Conservation (phyloP, 2,329 filamentous ascomycete species). For the Epichloe uncinata region DNA sequence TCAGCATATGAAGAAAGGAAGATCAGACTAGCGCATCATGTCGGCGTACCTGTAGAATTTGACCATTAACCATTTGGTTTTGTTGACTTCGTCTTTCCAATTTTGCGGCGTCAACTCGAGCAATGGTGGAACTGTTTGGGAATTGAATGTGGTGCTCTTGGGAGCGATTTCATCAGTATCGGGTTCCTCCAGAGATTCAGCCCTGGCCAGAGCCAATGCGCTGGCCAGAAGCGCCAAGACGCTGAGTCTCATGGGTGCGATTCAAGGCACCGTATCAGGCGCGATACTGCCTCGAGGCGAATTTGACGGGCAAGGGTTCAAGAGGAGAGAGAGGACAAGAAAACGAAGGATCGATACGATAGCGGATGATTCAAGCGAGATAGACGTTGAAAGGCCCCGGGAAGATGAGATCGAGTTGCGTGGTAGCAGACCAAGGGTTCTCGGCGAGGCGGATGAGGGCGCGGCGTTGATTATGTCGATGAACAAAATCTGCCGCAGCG, state of each 20-base stretch:
- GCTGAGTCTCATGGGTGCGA: slow-evolving; percentile 20
- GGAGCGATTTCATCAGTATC: slow-evolving; percentile 17
- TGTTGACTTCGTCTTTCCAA: slow-evolving; percentile 42
- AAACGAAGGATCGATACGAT: neutral
- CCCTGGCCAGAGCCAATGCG: slow-evolving; percentile 19
- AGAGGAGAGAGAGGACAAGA: neutral
- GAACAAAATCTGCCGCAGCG: neutral
- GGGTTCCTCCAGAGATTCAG: slow-evolving; percentile 21
- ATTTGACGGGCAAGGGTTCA: neutral
- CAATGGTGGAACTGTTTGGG: slow-evolving; percentile 51
- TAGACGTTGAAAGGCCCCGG: neutral
- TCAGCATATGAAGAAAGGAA: slow-evolving; percentile 10
- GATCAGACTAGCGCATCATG: neutral
- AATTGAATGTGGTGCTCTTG: slow-evolving; percentile 50
- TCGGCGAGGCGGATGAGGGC: neutral
- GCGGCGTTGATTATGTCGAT: neutral
- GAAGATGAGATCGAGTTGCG: neutral
- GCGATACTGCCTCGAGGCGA: neutral
- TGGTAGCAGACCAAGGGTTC: neutral
- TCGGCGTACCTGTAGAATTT: slow-evolving; percentile 53
- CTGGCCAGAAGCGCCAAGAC: slow-evolving; percentile 33
- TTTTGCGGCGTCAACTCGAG: slow-evolving; percentile 44
- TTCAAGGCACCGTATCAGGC: slow-evolving; percentile 1
- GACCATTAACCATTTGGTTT: slow-evolving; percentile 38
- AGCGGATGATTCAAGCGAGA: neutral